phyloP scores from a whole-genome alignment of 2,329 filamentous ascomycete species.

The Pestalotiopsis sp. region DNA sequence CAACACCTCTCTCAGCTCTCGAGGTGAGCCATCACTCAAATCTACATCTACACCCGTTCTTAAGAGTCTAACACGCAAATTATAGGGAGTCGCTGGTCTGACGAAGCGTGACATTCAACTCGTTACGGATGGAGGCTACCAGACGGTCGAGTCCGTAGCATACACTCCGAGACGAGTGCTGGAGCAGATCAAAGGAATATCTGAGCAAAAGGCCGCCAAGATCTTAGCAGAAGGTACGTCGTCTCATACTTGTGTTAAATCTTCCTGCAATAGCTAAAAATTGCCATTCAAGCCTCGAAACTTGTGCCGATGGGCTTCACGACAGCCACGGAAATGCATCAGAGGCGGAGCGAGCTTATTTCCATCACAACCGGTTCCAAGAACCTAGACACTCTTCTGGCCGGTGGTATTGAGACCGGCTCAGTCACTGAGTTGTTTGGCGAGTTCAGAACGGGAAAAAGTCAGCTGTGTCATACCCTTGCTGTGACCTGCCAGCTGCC shows the following conservation, averaged over 20 bases:
- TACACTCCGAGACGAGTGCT: constrained; percentile 84
- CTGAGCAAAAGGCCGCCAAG: constrained; percentile 93
- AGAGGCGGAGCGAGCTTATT: constrained; percentile 92
- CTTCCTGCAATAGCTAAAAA: background rate
- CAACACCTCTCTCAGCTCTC: constrained; percentile 81
- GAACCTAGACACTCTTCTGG: constrained; percentile 91
- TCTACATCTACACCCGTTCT: background rate
- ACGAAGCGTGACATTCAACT: constrained; percentile 96
- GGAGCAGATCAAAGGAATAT: constrained; percentile 97
- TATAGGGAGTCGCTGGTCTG: constrained; percentile 81
- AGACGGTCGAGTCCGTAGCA: constrained; percentile 93
- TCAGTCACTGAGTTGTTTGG: constrained; percentile 98
- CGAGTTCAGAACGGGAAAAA: constrained; percentile 97
- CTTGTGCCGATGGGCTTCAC: constrained; percentile 99
- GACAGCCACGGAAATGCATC: constrained; percentile 98
- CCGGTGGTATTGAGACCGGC: constrained; percentile 93
- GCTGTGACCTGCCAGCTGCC: constrained; percentile 97
- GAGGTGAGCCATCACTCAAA: constrained; percentile 66
- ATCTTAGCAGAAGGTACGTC: constrained; percentile 82
- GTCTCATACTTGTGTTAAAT: background rate
- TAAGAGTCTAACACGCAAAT: background rate
- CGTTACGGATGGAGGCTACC: constrained; percentile 86
- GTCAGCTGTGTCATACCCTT: constrained; percentile 97
- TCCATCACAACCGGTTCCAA: constrained; percentile 98
- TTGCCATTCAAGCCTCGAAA: constrained; percentile 71